These are phyloP conservation scores for Nidularia pulvinata DNA, from an alignment of 768 basidiomycete genomes.

Conservation along the genomic window DNA sequence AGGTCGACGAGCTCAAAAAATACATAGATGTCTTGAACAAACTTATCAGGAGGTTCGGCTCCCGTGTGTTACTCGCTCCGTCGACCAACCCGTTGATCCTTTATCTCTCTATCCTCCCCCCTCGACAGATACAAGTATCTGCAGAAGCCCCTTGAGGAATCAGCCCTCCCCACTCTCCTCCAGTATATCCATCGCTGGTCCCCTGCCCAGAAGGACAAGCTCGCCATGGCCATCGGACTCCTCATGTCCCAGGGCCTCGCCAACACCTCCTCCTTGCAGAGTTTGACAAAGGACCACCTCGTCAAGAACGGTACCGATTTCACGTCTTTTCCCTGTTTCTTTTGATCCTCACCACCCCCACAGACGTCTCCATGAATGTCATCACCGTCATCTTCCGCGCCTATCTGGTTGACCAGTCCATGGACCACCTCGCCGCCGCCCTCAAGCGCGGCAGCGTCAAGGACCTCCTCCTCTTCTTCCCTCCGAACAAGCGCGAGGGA, in stretches of 20 bases:
- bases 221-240: conserved; percentile 80
- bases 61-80: conserved; percentile 1
- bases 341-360: conserved; percentile 1
- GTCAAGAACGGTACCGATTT: conserved; percentile 80
- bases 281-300: conserved; percentile 90
- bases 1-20: conserved; percentile 87
- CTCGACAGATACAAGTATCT: conserved; percentile 93
- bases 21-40: conserved; percentile 95
- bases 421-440: conserved; percentile 86
- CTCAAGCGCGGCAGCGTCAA: conserved; percentile 86
- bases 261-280: conserved; percentile 74
- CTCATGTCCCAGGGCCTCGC: conserved; percentile 85
- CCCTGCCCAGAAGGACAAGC: conserved; percentile 74
- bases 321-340: conserved; percentile 2
- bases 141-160: conserved; percentile 92
- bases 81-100: not conserved
- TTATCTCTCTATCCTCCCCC: conserved; percentile 2
- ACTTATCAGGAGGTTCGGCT: conserved; percentile 83
- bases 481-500: conserved; percentile 74
- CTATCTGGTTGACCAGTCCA: conserved; percentile 79
- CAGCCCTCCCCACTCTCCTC: conserved; percentile 77
- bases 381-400: conserved; percentile 80
- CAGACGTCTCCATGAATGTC: conserved; percentile 79
- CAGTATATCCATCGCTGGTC: conserved; percentile 92
- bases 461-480: conserved; percentile 88